Evolutionary conservation across 2,329 filamentous ascomycete genomes (phyloP), one percentile per base, ranked within the genome.

Genomic region (Aureobasidium subglaciale): DNA sequence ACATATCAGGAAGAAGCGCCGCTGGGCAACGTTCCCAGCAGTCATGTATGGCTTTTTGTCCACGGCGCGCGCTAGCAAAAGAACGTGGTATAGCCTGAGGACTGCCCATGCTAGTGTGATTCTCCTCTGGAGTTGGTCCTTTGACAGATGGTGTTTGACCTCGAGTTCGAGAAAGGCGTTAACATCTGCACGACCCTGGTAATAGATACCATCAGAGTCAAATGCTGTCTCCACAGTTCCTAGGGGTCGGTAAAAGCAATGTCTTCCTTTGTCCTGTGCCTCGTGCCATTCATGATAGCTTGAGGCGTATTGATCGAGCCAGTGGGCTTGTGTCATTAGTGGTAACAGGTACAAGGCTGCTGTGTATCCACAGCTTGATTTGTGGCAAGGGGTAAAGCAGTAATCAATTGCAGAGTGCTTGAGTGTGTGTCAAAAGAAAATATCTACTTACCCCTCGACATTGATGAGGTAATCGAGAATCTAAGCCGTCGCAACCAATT

Each of bases 171-270:
- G 62, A 2, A 68, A 61, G 2, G 65, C 64, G 15, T 69, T 74
- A 58, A 76, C 68, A 54, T 77, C 75, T 18, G 75, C 75, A 52
- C 74, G 65, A 5, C 75, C 75, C 55, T 73, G 73, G 49, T 66
- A 74, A 45, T 73, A 67, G 5, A 64, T 59, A 3, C 75, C 75
- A 62, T 77, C 75, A 0, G 62, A 61, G 57, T 77, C 73, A 63
- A 77, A 77, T 10, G 67, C 68, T 1, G 64, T 68, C 56, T 77
- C 75, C 0, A 76, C 70, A 5, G 75, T 64, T 0, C 75, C 75
- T 1, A 75, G 58, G 0, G 71, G 72, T 8, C 73, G 64, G 16
- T 62, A 63, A 56, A 68, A 72, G 13, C 61, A 57, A 29, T 56
- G 57, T 30, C 55, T 55, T 15, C 63, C 66, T 43, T 62, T 56